Conservation (phyloP, 192 early-diverging fungal species). For the Dispira simplex region DNA sequence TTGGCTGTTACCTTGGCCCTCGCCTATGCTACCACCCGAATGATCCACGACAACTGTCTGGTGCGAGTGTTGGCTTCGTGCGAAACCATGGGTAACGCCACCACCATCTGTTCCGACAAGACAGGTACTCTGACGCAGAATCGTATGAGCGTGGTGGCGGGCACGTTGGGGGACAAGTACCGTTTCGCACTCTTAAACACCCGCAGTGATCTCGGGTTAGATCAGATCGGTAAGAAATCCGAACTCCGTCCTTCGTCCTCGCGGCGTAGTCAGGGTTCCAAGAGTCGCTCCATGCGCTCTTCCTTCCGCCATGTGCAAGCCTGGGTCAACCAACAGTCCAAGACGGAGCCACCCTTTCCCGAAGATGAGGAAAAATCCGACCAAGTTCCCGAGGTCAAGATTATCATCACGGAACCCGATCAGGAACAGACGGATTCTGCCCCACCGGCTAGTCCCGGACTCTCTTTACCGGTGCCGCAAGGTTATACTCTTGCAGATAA, state of each 20-base stretch:
- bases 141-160: constrained; percentile 91
- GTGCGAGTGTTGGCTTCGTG: constrained; percentile 92
- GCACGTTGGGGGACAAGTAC: constrained; percentile 60
- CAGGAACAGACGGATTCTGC: neutral
- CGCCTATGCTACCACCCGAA: constrained; percentile 83
- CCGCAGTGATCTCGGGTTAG: neutral
- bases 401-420: constrained; percentile 7
- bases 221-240: neutral
- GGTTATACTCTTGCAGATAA: no score
- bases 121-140: constrained; percentile 98
- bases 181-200: constrained; percentile 20
- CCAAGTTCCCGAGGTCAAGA: constrained; percentile 16
- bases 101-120: constrained; percentile 97
- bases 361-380: constrained; percentile 27
- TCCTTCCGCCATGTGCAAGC: neutral
- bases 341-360: neutral
- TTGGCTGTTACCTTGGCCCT: constrained; percentile 92
- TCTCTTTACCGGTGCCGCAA: no score
- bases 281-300: neutral
- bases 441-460: no score
- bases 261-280: neutral
- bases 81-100: constrained; percentile 98
- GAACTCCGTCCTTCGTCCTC: neutral
- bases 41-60: constrained; percentile 96
- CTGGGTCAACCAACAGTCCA: neutral